Evolutionary conservation across 2,329 filamentous ascomycete genomes (phyloP), one percentile per base, ranked within the genome.

Genomic region (Trichoderma simmonsii): DNA sequence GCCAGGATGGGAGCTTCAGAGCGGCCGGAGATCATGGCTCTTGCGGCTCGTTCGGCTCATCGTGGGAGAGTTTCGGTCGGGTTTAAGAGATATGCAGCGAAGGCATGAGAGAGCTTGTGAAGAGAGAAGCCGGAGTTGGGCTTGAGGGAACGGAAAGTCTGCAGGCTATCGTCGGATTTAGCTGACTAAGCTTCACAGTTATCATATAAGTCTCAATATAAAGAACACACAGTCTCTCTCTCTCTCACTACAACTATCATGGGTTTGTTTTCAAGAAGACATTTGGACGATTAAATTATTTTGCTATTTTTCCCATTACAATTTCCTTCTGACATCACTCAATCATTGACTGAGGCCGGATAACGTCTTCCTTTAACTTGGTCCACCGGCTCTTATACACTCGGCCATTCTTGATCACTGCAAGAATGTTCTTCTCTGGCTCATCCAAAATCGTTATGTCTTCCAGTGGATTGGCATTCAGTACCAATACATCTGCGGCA

Each of bases 321-420:
- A 6, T 9, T 48, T 48, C 8, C n/a, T 21, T 5, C 11, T 59
- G 4, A 2, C 4, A 36, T 69, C 63, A 65, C 21, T 61, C 63
- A 39, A 68, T 61, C 4, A 62, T 3, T 14, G 43, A 18, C 59
- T 15, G 60, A 21, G 24, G 12, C 6, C 11, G 59, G 14, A 7
- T 4, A 34, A 70, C 59, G 1, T 70, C 68, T 14, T 75, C 71
- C 18, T 72, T 61, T 28, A 79, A n/a, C 12, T 68, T 74, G 26
- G 66, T 70, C 78, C 78, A 79, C 11, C 77, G 74, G 21, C 78
- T 79, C n/a, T 72, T 76, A 54, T 79, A 79, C n/a, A 81, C 77
- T n/a, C 77, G 73, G 0, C 88, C 87, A 43, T 87, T 87, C 75
- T 89, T 89, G 62, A 89, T 81, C 1, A 89, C 86, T 3, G 81